A percentile compares a stretch with the other conserved stretches of the same genome.
phyloP scores from a whole-genome alignment of 1,139 yeast species.

The Pneumocystis jirovecii region DNA sequence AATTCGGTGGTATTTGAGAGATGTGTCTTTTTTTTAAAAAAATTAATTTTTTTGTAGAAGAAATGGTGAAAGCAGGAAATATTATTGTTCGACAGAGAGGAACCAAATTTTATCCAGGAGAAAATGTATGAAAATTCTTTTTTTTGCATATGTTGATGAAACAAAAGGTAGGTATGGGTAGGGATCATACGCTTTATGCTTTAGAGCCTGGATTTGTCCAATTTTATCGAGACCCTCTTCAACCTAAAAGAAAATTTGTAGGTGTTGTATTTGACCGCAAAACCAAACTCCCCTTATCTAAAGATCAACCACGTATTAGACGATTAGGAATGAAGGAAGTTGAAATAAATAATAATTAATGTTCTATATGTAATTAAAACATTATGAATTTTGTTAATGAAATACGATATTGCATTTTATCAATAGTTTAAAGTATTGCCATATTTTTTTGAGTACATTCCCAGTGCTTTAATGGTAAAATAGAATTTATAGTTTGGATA shows the following conservation, averaged over 20 bases:
- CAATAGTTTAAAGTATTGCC: background rate
- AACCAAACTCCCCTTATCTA: constrained; percentile 64
- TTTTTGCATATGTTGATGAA: background rate
- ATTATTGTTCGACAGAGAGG: constrained; percentile 92
- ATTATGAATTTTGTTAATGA: background rate
- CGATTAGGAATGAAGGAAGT: constrained; percentile 44
- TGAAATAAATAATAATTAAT: background rate
- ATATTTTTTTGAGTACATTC: constrained; percentile 36
- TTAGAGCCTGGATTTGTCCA: constrained; percentile 85
- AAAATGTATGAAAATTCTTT: constrained; percentile 34
- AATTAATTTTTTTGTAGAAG: background rate
- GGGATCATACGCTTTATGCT: constrained; percentile 86
- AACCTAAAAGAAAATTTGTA: constrained; percentile 77
- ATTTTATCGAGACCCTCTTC: constrained; percentile 91
- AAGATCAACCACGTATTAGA: constrained; percentile 72
- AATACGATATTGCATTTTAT: background rate
- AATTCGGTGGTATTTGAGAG: constrained; percentile 44
- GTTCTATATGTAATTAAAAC: background rate
- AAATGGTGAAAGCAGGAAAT: constrained; percentile 37
- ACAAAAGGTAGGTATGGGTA: constrained; percentile 49
- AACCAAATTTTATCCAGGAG: constrained; percentile 92
- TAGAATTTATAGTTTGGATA: constrained; percentile 85
- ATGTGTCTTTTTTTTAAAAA: background rate
- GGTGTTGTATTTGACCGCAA: constrained; percentile 67
- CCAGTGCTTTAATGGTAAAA: constrained; percentile 86